Evolutionary conservation across 2,329 filamentous ascomycete genomes (phyloP).

Genomic region (Dothidotthia symphoricarpi): DNA sequence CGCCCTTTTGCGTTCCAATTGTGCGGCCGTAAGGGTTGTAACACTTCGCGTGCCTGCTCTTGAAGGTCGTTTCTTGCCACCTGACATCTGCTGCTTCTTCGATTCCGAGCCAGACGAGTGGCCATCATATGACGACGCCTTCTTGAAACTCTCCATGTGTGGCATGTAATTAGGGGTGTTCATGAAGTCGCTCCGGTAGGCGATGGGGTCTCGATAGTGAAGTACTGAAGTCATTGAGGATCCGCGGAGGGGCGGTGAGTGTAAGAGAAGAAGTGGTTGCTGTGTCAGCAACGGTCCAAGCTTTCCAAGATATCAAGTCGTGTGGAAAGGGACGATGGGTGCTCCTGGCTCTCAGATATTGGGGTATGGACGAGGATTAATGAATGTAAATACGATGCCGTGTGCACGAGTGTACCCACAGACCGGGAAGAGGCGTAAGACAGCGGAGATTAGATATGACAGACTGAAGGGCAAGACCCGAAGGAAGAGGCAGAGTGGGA

Average conservation of each 20-base stretch:
- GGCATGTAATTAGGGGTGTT: constrained; percentile 35
- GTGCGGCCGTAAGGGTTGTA: constrained; percentile 56
- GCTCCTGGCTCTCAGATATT: constrained; percentile 21
- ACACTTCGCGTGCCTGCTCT: constrained; percentile 59
- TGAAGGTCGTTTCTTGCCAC: constrained; percentile 50
- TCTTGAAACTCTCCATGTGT: constrained; percentile 40
- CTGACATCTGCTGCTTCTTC: constrained; percentile 36
- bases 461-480: constrained; percentile 13
- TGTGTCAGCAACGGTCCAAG: constrained; percentile 38
- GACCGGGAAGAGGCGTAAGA: constrained; percentile 14
- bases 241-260: constrained; percentile 36
- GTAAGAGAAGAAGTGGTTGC: constrained; percentile 31
- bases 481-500: constrained; percentile 13
- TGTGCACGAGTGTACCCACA: constrained; percentile 25
- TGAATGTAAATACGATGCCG: constrained; percentile 19
- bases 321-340: constrained; percentile 23
- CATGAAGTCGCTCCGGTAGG: constrained; percentile 43
- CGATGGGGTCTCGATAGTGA: constrained; percentile 40
- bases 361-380: constrained; percentile 24
- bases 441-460: constrained; percentile 18
- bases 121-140: constrained; percentile 39
- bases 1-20: constrained; percentile 59
- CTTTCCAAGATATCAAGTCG: constrained; percentile 22
- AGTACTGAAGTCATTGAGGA: constrained; percentile 45
- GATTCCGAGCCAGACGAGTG: constrained; percentile 42